Evolutionary conservation across 768 basidiomycete species (phyloP).

Genomic region (Cantharellus cinnabarinus): DNA sequence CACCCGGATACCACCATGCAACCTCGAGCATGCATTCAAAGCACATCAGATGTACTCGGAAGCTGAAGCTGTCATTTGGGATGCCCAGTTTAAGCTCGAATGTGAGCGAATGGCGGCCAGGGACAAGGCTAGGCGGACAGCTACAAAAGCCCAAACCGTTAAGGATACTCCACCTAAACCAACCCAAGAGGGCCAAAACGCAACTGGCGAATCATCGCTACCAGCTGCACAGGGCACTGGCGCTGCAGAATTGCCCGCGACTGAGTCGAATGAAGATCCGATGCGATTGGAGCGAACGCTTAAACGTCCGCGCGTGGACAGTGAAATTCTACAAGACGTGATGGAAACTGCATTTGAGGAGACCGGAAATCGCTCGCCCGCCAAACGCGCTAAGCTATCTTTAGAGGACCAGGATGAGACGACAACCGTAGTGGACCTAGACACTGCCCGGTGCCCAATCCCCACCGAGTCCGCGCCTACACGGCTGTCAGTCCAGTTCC

Average conservation of each 20-base stretch:
- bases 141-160: background rate
- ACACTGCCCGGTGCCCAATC: background rate
- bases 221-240: slow-evolving; percentile 18
- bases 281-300: slow-evolving; percentile 50
- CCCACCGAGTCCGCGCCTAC: too few relatives aligned
- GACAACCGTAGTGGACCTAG: slow-evolving; percentile 5
- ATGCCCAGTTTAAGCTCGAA: slow-evolving; percentile 53
- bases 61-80: slow-evolving; percentile 71
- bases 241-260: slow-evolving; percentile 30
- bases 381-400: slow-evolving; percentile 30
- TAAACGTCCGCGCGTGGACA: slow-evolving; percentile 48
- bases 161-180: background rate
- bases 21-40: slow-evolving; percentile 55
- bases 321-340: slow-evolving; percentile 19
- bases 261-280: slow-evolving; percentile 42
- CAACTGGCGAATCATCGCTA: background rate
- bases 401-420: slow-evolving; percentile 7
- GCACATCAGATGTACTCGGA: slow-evolving; percentile 82
- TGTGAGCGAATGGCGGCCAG: slow-evolving; percentile 66
- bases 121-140: slow-evolving; percentile 42
- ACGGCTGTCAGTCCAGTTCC: too few relatives aligned
- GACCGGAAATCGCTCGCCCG: slow-evolving; percentile 20
- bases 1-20: slow-evolving; percentile 55
- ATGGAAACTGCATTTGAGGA: slow-evolving; percentile 34
- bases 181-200: background rate